Percentiles rank a stretch among this genome's conserved stretches.
These are phyloP conservation scores for Vitis labrusca DNA, from an alignment of 164 flowering plant genomes.

Conservation along the genomic window DNA sequence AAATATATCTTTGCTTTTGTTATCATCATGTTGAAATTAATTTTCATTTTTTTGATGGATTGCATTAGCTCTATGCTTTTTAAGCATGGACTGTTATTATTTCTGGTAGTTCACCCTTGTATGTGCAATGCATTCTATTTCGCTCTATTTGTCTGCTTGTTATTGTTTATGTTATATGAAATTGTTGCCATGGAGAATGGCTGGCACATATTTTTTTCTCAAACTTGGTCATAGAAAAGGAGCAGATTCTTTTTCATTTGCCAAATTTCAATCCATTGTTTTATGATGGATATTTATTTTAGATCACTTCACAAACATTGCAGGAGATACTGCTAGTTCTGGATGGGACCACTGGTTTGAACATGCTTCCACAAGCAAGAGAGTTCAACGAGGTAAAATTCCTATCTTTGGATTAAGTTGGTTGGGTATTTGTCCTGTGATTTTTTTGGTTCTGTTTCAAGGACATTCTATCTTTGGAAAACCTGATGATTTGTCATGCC, in stretches of 20 bases:
- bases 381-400: slow-evolving; percentile 87
- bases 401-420: slow-evolving; percentile 1
- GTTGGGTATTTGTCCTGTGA: background rate
- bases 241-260: background rate
- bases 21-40: background rate
- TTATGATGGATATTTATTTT: background rate
- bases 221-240: background rate
- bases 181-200: background rate
- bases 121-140: background rate
- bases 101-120: too few relatives aligned
- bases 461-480: too few relatives aligned
- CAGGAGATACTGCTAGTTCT: slow-evolving; percentile 90
- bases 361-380: slow-evolving; percentile 98
- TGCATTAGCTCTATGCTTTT: too few relatives aligned
- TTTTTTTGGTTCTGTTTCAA: background rate
- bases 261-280: background rate
- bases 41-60: background rate
- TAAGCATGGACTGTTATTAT: too few relatives aligned
- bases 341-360: slow-evolving; percentile 97
- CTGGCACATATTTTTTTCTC: background rate
- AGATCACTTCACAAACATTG: slow-evolving; percentile 10
- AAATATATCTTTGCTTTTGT: background rate
- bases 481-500: too few relatives aligned
- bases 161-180: background rate
- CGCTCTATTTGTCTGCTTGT: background rate